These are phyloP conservation scores for Cercis canadensis DNA, from an alignment of 306 rosid genomes.

Conservation along the genomic window DNA sequence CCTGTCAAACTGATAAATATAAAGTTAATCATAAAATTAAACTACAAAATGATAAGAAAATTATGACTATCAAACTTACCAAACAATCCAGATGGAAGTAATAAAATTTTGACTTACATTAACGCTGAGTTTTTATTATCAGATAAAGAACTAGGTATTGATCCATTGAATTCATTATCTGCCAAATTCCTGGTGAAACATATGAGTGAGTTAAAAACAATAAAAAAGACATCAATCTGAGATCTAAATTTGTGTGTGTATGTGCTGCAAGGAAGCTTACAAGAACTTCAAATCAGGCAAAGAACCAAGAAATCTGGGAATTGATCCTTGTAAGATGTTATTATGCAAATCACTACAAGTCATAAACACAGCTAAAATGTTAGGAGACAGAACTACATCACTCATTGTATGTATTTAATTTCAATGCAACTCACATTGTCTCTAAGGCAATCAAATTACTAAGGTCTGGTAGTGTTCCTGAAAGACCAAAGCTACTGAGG, in stretches of 20 bases:
- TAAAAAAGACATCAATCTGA: neutral
- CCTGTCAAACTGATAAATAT: slow-evolving; percentile 8
- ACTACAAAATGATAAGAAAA: too few relatives aligned
- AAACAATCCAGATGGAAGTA: too few relatives aligned
- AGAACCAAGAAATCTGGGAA: slow-evolving; percentile 41
- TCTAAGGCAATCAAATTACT: slow-evolving; percentile 44
- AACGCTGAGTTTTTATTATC: slow-evolving; percentile 27
- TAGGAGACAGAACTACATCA: neutral
- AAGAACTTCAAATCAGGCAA: slow-evolving; percentile 36
- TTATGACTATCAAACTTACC: too few relatives aligned
- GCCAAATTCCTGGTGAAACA: slow-evolving; percentile 31
- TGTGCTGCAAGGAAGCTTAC: neutral
- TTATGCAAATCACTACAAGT: slow-evolving; percentile 43
- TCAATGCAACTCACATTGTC: slow-evolving; percentile 34
- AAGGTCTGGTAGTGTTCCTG: slow-evolving; percentile 39
- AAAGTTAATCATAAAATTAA: neutral
- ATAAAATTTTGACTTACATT: slow-evolving; percentile 25
- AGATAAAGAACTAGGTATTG: slow-evolving; percentile 37
- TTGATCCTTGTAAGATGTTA: slow-evolving; percentile 41
- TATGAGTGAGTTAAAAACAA: neutral
- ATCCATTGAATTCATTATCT: slow-evolving; percentile 38
- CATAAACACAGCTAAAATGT: neutral
- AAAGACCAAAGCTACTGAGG: slow-evolving; percentile 40
- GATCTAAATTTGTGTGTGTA: neutral
- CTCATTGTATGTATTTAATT: neutral